phyloP scores from a whole-genome alignment of 768 basidiomycete species.

The Boletus patriciae region DNA sequence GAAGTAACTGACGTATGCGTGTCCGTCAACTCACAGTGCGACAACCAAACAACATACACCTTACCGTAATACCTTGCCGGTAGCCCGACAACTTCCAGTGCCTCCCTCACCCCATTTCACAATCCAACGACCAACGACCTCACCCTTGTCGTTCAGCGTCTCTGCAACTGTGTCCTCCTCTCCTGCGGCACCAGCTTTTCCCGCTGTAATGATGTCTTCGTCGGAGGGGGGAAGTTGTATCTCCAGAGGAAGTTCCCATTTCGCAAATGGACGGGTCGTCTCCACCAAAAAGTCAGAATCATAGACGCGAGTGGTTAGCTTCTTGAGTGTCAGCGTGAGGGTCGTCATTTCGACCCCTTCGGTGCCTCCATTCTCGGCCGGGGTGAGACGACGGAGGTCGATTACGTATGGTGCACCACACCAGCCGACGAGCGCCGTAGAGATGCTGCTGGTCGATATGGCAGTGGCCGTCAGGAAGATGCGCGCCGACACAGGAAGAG shows the following conservation, averaged over 20 bases:
- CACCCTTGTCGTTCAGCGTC: slow-evolving; percentile 57
- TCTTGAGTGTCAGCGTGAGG: slow-evolving; percentile 55
- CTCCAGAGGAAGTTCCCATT: slow-evolving; percentile 69
- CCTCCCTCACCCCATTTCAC: slow-evolving; percentile 73
- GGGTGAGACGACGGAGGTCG: slow-evolving; percentile 51
- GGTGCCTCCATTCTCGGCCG: slow-evolving; percentile 42
- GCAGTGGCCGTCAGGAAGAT: slow-evolving; percentile 67
- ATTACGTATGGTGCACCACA: slow-evolving; percentile 76
- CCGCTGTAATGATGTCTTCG: slow-evolving; percentile 34
- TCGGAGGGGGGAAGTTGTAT: slow-evolving; percentile 45
- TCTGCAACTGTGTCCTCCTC: slow-evolving; percentile 80
- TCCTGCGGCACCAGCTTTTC: slow-evolving; percentile 41
- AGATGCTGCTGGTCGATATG: slow-evolving; percentile 67
- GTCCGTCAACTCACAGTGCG: background rate
- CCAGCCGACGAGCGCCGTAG: slow-evolving; percentile 71
- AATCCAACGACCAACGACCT: slow-evolving; percentile 72
- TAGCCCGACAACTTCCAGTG: slow-evolving; percentile 57
- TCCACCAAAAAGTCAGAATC: slow-evolving; percentile 71
- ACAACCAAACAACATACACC: slow-evolving; percentile 18
- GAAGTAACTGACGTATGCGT: slow-evolving; percentile 40
- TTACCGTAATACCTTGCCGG: slow-evolving; percentile 69
- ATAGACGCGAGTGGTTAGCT: slow-evolving; percentile 68
- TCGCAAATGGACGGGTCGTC: slow-evolving; percentile 69
- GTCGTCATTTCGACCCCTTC: slow-evolving; percentile 72
- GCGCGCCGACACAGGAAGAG: slow-evolving; percentile 68